A percentile compares a stretch with the other conserved stretches of the same genome.
phyloP scores from a whole-genome alignment of 2,329 filamentous ascomycete genomes.

The Myriosclerotinia duriaeana region DNA sequence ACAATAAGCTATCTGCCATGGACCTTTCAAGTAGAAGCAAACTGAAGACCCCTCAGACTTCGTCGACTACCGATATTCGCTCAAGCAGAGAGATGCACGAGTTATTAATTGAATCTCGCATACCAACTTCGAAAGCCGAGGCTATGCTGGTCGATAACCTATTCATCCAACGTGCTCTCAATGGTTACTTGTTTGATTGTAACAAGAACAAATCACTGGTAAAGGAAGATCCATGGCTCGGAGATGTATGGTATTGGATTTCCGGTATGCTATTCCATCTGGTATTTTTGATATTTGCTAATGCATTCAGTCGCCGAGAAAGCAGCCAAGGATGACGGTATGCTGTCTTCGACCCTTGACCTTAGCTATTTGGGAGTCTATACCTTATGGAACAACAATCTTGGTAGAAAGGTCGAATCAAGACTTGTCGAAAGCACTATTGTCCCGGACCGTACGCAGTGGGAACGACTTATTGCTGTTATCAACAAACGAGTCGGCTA shows the following conservation, averaged over 20 bases:
- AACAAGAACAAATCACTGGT: constrained; percentile 65
- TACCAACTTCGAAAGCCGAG: constrained; percentile 26
- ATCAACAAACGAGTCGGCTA: constrained; percentile 63
- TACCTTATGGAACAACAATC: constrained; percentile 68
- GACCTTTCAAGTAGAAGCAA: constrained; percentile 15
- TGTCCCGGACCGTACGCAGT: constrained; percentile 49
- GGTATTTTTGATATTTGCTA: constrained; percentile 8
- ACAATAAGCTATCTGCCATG: constrained; percentile 27
- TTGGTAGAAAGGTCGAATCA: constrained; percentile 56
- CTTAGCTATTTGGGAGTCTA: constrained; percentile 74
- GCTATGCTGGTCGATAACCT: constrained; percentile 46
- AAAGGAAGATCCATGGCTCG: constrained; percentile 70
- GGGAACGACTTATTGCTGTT: constrained; percentile 61
- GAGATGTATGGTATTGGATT: constrained; percentile 76
- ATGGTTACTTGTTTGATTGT: constrained; percentile 64
- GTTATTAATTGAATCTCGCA: constrained; percentile 46
- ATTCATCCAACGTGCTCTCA: constrained; percentile 60
- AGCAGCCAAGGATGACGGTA: constrained; percentile 64
- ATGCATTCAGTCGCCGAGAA: constrained; percentile 55
- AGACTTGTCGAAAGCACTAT: constrained; percentile 50
- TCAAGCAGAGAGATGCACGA: constrained; percentile 61
- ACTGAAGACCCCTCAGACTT: constrained; percentile 4
- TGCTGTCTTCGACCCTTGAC: constrained; percentile 68
- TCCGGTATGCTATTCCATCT: constrained; percentile 51
- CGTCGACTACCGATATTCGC: constrained; percentile 24